Evolutionary conservation across 495 filamentous ascomycete species (phyloP), one percentile per base, ranked within the genome.

Genomic region (Cercophora newfieldiana): DNA sequence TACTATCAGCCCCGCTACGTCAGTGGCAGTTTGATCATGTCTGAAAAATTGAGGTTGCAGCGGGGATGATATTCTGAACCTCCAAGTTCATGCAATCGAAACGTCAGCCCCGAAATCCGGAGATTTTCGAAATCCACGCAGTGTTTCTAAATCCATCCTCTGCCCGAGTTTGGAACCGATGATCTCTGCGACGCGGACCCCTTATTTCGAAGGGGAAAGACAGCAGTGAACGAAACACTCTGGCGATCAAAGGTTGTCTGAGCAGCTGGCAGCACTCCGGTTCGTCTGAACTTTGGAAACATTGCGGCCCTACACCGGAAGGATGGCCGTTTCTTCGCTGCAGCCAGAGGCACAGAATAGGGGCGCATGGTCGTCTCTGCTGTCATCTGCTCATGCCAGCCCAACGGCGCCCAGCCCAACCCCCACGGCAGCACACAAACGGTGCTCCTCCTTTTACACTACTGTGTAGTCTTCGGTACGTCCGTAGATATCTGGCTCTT

Each of bases 281-380:
- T 55, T 28, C 51, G 51, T 55, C 51, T 55, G 51, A 55, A 55
- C 51, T 26, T 55, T 28, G 26, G 51, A 55, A 55, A 55, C 51
- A 24, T 44, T 16, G 18, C 37, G 37, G 51, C 26, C 26, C 51
- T 28, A 55, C 16, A 26, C 19, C 2, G 22, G 21, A 10, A 12
- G 2, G n/a, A 24, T n/a, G 22, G 51, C 21, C 51, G 21, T 28
- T 10, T n/a, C 12, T 21, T 55, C 21, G 51, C 25, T 28, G 22
- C n/a, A n/a, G n/a, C n/a, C n/a, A n/a, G 22, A 55, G 51, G 21
- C 22, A 44, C 37, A 44, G 37, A 44, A 44, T 44, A 44, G 37
- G 37, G 37, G 37, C 10, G 37, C 37, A 14, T 18, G 51, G 6
- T 16, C 16, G 24, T 22, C 21, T 24, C 37, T 44, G 10, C 18